Evolutionary conservation across 305 asterid species (phyloP).

Genomic region (Fraxinus albicans): DNA sequence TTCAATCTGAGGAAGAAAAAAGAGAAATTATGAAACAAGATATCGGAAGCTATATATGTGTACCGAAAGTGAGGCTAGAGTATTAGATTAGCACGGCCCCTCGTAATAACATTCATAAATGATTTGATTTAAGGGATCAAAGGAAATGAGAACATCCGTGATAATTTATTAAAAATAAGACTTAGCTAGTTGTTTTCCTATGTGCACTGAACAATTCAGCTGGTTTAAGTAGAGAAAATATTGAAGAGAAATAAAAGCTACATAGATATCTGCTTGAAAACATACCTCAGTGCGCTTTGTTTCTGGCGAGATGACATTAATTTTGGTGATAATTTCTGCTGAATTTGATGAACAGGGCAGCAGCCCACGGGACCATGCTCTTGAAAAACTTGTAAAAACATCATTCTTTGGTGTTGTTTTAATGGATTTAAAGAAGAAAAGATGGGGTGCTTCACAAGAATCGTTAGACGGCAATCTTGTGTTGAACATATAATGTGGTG

Average conservation of each 20-base stretch:
- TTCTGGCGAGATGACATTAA: conserved; percentile 38
- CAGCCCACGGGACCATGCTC: conserved; percentile 34
- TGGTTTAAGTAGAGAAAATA: background rate
- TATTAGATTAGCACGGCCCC: background rate
- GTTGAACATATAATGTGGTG: conserved; percentile 43
- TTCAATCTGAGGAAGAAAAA: conserved; percentile 22
- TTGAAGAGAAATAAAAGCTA: background rate
- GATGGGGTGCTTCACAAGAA: conserved; percentile 51
- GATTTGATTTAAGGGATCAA: background rate
- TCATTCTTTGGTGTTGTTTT: conserved; percentile 9
- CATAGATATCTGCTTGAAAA: background rate
- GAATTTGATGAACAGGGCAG: conserved; percentile 36
- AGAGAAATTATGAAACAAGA: background rate
- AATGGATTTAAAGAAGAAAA: conserved; percentile 33
- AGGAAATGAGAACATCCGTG: background rate
- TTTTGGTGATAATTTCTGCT: conserved; percentile 31
- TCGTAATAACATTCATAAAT: too few species aligned
- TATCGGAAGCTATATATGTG: background rate
- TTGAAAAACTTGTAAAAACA: conserved; percentile 26
- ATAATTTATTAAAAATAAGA: too few species aligned
- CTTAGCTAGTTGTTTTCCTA: too few species aligned
- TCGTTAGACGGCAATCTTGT: conserved; percentile 31
- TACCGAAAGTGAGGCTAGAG: background rate
- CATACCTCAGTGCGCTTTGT: conserved; percentile 36
- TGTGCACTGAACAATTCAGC: background rate